These are phyloP conservation scores for Tolypocladium amazonense DNA, from an alignment of 2,329 filamentous ascomycete genomes.

Conservation along the genomic window DNA sequence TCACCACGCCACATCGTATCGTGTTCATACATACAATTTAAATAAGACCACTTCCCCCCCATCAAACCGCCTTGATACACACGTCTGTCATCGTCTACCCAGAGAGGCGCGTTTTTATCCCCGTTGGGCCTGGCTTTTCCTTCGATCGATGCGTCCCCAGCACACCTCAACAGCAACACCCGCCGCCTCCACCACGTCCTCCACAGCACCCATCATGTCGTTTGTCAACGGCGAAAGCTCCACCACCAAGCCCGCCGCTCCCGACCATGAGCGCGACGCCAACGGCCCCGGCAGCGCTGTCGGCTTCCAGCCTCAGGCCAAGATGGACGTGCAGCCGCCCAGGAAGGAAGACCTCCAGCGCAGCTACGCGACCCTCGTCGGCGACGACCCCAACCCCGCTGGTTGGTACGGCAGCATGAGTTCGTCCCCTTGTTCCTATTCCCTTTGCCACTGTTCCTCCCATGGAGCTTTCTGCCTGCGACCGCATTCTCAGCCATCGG, in stretches of 20 bases:
- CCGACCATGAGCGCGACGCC: constrained; percentile 2
- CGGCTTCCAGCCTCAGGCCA: constrained; percentile 39
- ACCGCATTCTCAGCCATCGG: not conserved
- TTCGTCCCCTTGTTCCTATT: constrained; percentile 29
- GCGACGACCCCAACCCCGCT: constrained; percentile 57
- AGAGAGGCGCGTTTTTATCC: not conserved
- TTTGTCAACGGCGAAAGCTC: constrained; percentile 15
- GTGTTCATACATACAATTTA: not conserved
- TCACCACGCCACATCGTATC: not conserved
- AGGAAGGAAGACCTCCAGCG: constrained; percentile 75
- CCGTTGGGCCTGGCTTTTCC: not conserved
- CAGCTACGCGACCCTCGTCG: constrained; percentile 58
- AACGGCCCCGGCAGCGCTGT: constrained; percentile 7
- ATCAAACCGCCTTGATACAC: not conserved
- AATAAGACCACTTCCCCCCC: not conserved
- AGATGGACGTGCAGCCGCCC: constrained; percentile 69
- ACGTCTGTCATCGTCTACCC: not conserved
- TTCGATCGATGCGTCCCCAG: not conserved
- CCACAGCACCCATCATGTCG: constrained; percentile 9
- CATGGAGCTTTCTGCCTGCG: too few species aligned
- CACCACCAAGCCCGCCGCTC: constrained; percentile 17
- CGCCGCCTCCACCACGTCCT: constrained; percentile 8
- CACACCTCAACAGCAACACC: not conserved
- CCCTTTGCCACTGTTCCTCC: not conserved
- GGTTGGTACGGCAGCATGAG: constrained; percentile 89